Percentiles rank a stretch among this genome's conserved stretches.
Evolutionary conservation across 2,329 filamentous ascomycete species (phyloP).

Genomic region (Rhynchosporium agropyri): DNA sequence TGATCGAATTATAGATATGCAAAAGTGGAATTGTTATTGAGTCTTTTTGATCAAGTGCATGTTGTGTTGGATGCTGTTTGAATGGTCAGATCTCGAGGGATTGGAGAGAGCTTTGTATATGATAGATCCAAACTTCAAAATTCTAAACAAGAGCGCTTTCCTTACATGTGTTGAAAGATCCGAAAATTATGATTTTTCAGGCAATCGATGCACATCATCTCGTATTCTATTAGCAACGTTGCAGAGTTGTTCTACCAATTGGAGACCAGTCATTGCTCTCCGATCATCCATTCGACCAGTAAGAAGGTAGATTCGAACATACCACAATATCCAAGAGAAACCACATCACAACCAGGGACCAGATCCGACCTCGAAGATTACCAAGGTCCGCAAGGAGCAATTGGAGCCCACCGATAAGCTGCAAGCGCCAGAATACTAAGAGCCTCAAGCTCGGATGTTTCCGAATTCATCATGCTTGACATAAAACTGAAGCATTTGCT

Average conservation of each 20-base stretch:
- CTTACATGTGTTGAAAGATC: background rate
- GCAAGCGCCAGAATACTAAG: background rate
- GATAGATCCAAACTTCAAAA: background rate
- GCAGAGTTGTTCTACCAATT: too few species aligned
- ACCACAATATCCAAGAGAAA: background rate
- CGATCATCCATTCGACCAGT: background rate
- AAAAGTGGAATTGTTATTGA: background rate
- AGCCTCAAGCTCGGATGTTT: background rate
- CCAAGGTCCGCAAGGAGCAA: background rate
- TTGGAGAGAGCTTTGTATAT: background rate
- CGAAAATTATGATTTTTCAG: background rate
- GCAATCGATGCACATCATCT: conserved; percentile 1
- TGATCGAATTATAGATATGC: background rate
- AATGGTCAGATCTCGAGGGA: background rate
- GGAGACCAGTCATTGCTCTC: background rate
- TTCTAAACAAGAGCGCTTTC: background rate
- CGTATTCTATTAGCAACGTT: background rate
- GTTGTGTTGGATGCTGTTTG: conserved; percentile 7
- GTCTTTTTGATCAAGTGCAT: conserved; percentile 4
- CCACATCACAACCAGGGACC: background rate
- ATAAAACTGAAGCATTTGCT: background rate
- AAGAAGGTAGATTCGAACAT: background rate
- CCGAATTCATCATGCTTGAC: background rate
- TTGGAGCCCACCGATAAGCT: background rate
- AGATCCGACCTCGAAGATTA: background rate